Evolutionary conservation across 2,329 filamentous ascomycete species (phyloP), one percentile per base, ranked within the genome.

Genomic region (Aureobasidium namibiae): DNA sequence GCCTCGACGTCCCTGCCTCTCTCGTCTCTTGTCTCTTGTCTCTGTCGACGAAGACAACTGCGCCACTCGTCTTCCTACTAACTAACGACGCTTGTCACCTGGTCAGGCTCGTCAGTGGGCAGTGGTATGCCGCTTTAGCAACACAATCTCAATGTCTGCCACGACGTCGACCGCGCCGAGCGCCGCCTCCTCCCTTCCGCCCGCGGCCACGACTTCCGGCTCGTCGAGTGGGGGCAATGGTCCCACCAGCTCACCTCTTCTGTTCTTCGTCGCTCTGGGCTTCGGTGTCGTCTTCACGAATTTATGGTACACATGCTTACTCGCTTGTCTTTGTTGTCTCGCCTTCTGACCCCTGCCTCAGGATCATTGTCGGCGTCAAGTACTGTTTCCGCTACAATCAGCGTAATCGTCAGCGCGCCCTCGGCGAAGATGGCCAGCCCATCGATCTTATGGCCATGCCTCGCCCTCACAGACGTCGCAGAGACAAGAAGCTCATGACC

Each of bases 231-330:
- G 68, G 58, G 68, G 69, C 48, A 72, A 70, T 29, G 74, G 75
- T 34, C 82, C 81, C 36, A 87, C 84, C 45, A 89, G 82, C 70
- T 91, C 88, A 38, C 89, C 89, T 39, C 74, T 94, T 60, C 78
- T 94, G 6, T 97, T 97, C 77, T 96, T 97, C 72, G 91, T 97
- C 60, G 92, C 94, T 16, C 79, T 99, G 31, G 94, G 94, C 4
- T 97, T 99, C 68, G 94, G 94, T 67, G 94, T 99, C 21, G 94
- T 99, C 45, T 99, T 99, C 70, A 99, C 94, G 53, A 99, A 99
- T 74, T 78, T 99, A 74, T 99, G 94, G 94, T 97, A 81, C 78
- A 88, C 73, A 45, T n/a, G n/a, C 45, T 61, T 38, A 41, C 50
- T 36, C 52, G 59, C 42, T 24, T 31, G 16, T 33, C 59, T 26